These are phyloP conservation scores for Pseudonectria foliicola DNA, from an alignment of 2,329 filamentous ascomycete genomes.

Conservation along the genomic window DNA sequence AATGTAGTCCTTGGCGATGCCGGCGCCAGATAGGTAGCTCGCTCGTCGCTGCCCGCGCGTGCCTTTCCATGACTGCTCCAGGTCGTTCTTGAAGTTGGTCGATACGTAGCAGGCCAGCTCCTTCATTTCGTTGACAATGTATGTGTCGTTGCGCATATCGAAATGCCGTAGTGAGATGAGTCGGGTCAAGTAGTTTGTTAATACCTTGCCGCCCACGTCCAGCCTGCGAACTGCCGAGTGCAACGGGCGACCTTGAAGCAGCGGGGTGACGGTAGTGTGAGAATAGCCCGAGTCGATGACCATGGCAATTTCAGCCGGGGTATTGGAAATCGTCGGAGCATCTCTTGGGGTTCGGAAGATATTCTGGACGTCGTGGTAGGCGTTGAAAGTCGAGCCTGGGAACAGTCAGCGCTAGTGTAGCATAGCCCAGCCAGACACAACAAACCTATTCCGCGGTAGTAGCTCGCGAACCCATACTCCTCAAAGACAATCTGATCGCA, in stretches of 20 bases:
- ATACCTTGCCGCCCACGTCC: slow-evolving; percentile 83
- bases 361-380: slow-evolving; percentile 69
- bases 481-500: slow-evolving; percentile 97
- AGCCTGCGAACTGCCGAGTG: slow-evolving; percentile 77
- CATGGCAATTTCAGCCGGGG: slow-evolving; percentile 73
- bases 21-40: slow-evolving; percentile 41
- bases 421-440: slow-evolving; percentile 4
- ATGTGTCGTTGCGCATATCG: slow-evolving; percentile 89
- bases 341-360: slow-evolving; percentile 57
- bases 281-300: slow-evolving; percentile 90
- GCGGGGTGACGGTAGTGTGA: slow-evolving; percentile 81
- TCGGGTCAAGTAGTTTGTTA: slow-evolving; percentile 89
- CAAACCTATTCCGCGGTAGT: slow-evolving; percentile 67
- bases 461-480: slow-evolving; percentile 87
- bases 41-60: slow-evolving; percentile 52
- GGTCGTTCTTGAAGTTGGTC: slow-evolving; percentile 64
- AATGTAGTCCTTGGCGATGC: slow-evolving; percentile 83
- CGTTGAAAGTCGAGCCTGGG: slow-evolving; percentile 65
- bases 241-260: slow-evolving; percentile 73
- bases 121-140: slow-evolving; percentile 94
- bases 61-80: slow-evolving; percentile 81
- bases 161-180: slow-evolving; percentile 86
- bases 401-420: too few species aligned
- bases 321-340: slow-evolving; percentile 30
- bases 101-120: slow-evolving; percentile 82